Conservation (phyloP, 164 flowering plant species). For the Magnolia kwangsiensis region DNA sequence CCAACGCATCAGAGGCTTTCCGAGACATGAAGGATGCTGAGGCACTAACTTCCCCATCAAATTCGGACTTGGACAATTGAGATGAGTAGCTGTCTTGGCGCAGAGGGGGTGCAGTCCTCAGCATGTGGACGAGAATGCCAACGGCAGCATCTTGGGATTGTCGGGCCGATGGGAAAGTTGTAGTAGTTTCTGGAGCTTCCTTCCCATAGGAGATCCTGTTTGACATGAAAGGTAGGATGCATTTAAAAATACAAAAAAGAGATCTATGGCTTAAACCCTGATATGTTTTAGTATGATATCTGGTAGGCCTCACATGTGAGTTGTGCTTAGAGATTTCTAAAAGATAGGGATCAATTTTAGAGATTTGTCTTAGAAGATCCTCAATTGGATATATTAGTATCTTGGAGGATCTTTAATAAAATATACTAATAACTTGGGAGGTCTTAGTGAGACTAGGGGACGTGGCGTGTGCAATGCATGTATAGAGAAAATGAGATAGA, state of each 20-base stretch:
- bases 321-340: no score
- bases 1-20: constrained; percentile 76
- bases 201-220: constrained; percentile 34
- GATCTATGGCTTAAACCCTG: no score
- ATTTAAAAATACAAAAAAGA: background rate
- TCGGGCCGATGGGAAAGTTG: constrained; percentile 29
- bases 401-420: no score
- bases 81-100: constrained; percentile 70
- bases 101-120: constrained; percentile 81
- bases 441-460: no score
- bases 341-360: no score
- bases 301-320: no score
- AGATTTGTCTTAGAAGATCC: no score
- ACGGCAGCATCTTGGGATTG: constrained; percentile 88
- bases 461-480: no score
- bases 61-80: constrained; percentile 39
- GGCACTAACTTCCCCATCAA: constrained; percentile 39
- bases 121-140: constrained; percentile 79
- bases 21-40: constrained; percentile 64
- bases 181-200: constrained; percentile 38
- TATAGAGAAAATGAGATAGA: no score
- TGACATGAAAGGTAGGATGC: constrained; percentile 3
- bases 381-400: no score
- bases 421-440: no score
- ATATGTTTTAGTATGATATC: no score